These are phyloP conservation scores for Prosopis cineraria DNA, from an alignment of 306 rosid genomes.

Conservation along the genomic window DNA sequence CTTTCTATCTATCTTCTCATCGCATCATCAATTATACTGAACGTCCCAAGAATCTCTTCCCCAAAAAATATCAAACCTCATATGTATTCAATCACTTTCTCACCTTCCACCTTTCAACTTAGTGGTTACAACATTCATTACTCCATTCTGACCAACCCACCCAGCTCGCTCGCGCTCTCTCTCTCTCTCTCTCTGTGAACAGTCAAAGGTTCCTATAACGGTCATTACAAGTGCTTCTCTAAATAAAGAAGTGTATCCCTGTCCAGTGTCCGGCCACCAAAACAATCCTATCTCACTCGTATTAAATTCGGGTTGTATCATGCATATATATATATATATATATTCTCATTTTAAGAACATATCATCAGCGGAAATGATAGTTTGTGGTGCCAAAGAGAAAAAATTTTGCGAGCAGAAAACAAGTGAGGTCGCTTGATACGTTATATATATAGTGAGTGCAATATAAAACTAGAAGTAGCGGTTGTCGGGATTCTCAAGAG, in stretches of 20 bases:
- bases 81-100: slow-evolving; percentile 51
- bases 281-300: background rate
- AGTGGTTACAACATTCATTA: slow-evolving; percentile 34
- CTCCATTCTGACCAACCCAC: slow-evolving; percentile 28
- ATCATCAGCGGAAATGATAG: background rate
- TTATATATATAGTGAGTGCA: too few relatives aligned
- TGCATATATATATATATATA: too few relatives aligned
- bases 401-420: too few relatives aligned
- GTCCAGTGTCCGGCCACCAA: background rate
- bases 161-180: too few relatives aligned
- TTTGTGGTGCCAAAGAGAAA: too few relatives aligned
- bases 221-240: background rate
- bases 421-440: too few relatives aligned
- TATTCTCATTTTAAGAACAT: background rate
- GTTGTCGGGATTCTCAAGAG: slow-evolving; percentile 26
- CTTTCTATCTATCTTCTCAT: background rate
- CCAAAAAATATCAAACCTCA: slow-evolving; percentile 44
- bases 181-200: background rate
- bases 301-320: too few relatives aligned
- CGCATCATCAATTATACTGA: slow-evolving; percentile 22
- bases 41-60: slow-evolving; percentile 47
- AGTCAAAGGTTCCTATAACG: slow-evolving; percentile 14
- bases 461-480: background rate
- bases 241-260: background rate
- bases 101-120: slow-evolving; percentile 34